These are phyloP conservation scores for Yamadazyma spencermartinsiae DNA, from an alignment of 1,139 yeast genomes.

Conservation along the genomic window DNA sequence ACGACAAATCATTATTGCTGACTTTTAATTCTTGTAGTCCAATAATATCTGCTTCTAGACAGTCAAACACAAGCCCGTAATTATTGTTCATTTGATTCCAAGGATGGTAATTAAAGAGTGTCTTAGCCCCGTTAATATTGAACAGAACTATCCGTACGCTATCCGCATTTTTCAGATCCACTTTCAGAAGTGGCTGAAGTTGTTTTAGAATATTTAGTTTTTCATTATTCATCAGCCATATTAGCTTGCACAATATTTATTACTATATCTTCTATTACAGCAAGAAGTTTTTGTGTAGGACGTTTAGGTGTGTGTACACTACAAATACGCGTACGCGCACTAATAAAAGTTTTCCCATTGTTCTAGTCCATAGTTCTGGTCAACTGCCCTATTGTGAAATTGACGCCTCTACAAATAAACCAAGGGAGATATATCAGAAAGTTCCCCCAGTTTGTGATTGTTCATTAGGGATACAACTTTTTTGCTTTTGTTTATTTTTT, in stretches of 20 bases:
- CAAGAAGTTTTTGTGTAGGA: too few species aligned
- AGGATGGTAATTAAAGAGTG: slow-evolving; percentile 78
- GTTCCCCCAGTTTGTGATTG: too few species aligned
- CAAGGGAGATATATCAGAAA: background rate
- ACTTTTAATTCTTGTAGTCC: slow-evolving; percentile 84
- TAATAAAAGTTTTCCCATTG: background rate
- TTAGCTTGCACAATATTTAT: background rate
- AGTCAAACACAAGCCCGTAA: slow-evolving; percentile 49
- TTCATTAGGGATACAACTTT: background rate
- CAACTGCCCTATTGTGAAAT: background rate
- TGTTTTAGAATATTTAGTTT: background rate
- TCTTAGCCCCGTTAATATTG: slow-evolving; percentile 83
- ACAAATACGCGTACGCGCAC: background rate
- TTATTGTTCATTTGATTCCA: slow-evolving; percentile 60
- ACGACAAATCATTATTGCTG: slow-evolving; percentile 1
- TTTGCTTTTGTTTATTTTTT: background rate
- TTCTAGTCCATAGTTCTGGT: background rate
- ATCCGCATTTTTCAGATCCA: slow-evolving; percentile 7
- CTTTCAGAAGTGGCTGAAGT: slow-evolving; percentile 4
- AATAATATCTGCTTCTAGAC: slow-evolving; percentile 70
- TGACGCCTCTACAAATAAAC: background rate
- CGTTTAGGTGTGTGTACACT: background rate
- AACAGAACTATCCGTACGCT: slow-evolving; percentile 60
- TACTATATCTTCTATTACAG: background rate
- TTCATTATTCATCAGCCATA: background rate